Conservation (phyloP, 1,139 yeast genomes). For the Eremothecium gossypii region DNA sequence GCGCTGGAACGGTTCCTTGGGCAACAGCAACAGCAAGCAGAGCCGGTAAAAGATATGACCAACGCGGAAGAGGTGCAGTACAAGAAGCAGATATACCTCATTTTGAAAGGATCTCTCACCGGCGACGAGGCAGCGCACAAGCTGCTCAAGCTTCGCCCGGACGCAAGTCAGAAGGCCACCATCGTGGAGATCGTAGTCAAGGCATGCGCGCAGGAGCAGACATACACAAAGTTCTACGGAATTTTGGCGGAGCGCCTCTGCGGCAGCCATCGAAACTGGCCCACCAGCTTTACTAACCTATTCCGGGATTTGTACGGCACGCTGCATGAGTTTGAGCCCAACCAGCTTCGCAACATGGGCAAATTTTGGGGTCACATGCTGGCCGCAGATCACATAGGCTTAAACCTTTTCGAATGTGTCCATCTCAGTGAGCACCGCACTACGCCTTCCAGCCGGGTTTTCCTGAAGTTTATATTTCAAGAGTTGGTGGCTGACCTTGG, state of each 20-base stretch:
- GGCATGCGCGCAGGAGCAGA: conserved; percentile 80
- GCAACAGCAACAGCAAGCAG: not conserved
- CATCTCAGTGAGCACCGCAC: conserved; percentile 64
- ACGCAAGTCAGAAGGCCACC: conserved; percentile 34
- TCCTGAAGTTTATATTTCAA: conserved; percentile 71
- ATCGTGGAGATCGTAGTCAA: conserved; percentile 70
- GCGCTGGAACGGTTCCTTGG: not conserved
- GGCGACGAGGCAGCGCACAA: conserved; percentile 93
- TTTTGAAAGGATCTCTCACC: conserved; percentile 87
- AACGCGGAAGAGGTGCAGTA: conserved; percentile 51
- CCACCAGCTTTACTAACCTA: conserved; percentile 38
- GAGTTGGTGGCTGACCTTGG: conserved; percentile 79
- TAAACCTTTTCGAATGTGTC: conserved; percentile 47
- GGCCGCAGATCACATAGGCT: conserved; percentile 59
- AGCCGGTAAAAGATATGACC: conserved; percentile 53
- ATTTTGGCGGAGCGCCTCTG: conserved; percentile 64
- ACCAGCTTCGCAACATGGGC: conserved; percentile 70
- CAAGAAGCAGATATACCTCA: conserved; percentile 69
- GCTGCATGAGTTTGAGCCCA: conserved; percentile 62
- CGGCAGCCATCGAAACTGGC: conserved; percentile 46
- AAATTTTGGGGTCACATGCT: conserved; percentile 80
- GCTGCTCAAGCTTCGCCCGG: conserved; percentile 42
- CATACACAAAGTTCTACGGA: conserved; percentile 82
- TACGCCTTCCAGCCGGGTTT: conserved; percentile 71
- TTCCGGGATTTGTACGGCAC: conserved; percentile 50